Conservation (phyloP, 805 yeast species). For the Kuraishia hungarica region DNA sequence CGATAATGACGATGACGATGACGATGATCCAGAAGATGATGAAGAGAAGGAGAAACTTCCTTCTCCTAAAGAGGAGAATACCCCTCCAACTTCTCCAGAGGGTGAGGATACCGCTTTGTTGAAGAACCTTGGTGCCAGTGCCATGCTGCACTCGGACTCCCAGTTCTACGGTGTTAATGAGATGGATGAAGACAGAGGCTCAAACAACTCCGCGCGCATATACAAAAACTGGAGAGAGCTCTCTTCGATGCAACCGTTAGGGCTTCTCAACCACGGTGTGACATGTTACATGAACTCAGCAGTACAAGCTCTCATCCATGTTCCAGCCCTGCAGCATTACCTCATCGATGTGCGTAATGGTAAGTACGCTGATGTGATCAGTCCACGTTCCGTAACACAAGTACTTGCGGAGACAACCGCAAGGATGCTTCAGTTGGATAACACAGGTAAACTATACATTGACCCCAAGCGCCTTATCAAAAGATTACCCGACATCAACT, state of each 20-base stretch:
- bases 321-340: constrained; percentile 86
- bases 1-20: constrained; percentile 20
- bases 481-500: constrained; percentile 74
- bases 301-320: constrained; percentile 81
- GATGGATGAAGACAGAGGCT: constrained; percentile 49
- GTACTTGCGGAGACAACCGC: constrained; percentile 60
- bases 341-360: constrained; percentile 55
- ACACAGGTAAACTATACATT: constrained; percentile 36
- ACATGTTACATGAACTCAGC: constrained; percentile 97
- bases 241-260: constrained; percentile 41
- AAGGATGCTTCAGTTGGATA: constrained; percentile 60
- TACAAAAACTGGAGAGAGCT: constrained; percentile 65
- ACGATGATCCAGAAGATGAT: constrained; percentile 7
- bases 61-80: constrained; percentile 10
- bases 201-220: constrained; percentile 49
- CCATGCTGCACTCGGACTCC: constrained; percentile 13
- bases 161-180: constrained; percentile 57
- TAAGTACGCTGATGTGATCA: constrained; percentile 36
- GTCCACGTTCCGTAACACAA: constrained; percentile 52
- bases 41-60: constrained; percentile 9
- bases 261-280: constrained; percentile 85
- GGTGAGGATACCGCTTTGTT: constrained; percentile 14
- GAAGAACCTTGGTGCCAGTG: constrained; percentile 13
- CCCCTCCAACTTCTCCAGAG: constrained; percentile 25
- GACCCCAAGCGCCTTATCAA: constrained; percentile 71